A percentile compares a stretch with the other conserved stretches of the same genome.
Evolutionary conservation across 139 green algal species (phyloP).

Genomic region (Tetraselmis striata): DNA sequence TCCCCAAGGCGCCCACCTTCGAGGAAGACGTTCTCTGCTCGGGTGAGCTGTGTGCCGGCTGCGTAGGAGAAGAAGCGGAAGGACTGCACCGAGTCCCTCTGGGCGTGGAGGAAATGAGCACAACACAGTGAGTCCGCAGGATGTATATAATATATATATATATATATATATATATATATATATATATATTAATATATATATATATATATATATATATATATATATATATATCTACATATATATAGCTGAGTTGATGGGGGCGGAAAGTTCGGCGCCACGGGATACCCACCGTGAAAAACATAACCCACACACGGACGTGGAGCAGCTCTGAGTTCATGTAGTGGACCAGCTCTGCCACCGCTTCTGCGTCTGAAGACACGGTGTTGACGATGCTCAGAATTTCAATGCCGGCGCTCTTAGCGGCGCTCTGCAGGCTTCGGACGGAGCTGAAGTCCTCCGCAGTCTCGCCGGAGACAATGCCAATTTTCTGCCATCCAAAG

Average conservation of each 20-base stretch:
- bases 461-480: not conserved
- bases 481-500: not conserved
- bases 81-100: not conserved
- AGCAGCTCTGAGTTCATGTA: not conserved
- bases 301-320: not conserved
- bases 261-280: too few relatives aligned
- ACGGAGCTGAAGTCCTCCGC: not conserved
- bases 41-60: not conserved
- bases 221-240: too few relatives aligned
- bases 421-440: not conserved
- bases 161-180: too few relatives aligned
- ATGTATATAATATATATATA: too few relatives aligned
- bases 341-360: not conserved
- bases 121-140: too few relatives aligned
- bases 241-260: too few relatives aligned
- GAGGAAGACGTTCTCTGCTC: not conserved
- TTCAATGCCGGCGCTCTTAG: not conserved
- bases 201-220: too few relatives aligned
- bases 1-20: not conserved
- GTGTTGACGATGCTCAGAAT: not conserved
- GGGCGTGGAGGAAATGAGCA: too few relatives aligned
- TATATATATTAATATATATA: too few relatives aligned
- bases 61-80: not conserved
- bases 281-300: not conserved
- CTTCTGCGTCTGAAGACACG: not conserved